Evolutionary conservation across 108 stramenopile species (phyloP).

Genomic region (Mayamaea pseudoterrestris): DNA sequence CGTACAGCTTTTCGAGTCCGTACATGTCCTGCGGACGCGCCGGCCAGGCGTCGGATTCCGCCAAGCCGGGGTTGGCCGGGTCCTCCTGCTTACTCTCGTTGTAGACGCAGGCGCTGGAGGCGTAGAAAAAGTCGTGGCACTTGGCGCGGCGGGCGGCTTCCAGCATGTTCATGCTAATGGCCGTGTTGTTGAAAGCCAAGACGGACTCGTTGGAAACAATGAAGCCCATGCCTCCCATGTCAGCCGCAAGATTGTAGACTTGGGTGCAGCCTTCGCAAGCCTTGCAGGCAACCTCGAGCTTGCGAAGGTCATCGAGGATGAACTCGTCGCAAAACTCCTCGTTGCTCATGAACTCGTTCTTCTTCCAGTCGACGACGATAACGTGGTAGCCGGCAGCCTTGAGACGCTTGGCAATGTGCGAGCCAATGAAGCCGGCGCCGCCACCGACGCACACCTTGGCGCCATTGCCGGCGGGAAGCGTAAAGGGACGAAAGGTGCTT

Average conservation of each 20-base stretch:
- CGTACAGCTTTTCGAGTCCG: conserved; percentile 97
- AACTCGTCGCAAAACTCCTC: conserved; percentile 97
- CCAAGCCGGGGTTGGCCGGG: conserved; percentile 88
- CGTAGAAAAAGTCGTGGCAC: conserved; percentile 90
- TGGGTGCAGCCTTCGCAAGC: conserved; percentile 90
- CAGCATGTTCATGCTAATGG: conserved; percentile 97
- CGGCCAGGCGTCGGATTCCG: conserved; percentile 97
- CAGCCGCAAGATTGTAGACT: conserved; percentile 98
- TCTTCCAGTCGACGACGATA: conserved; percentile 90
- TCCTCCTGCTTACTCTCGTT: conserved; percentile 98
- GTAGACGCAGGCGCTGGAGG: conserved; percentile 95
- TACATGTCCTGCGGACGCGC: conserved; percentile 99
- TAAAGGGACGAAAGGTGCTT: too few species aligned
- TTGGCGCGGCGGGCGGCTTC: conserved; percentile 91
- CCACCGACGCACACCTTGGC: conserved; percentile 87
- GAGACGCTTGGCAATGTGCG: conserved; percentile 93
- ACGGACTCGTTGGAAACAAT: conserved; percentile 96
- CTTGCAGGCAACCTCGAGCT: conserved; percentile 87
- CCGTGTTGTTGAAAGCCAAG: conserved; percentile 96
- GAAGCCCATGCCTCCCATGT: conserved; percentile 99
- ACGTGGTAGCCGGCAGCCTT: conserved; percentile 89
- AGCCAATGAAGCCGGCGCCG: conserved; percentile 95
- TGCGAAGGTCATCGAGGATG: conserved; percentile 88
- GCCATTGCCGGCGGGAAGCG: conserved; percentile 68
- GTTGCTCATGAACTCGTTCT: conserved; percentile 94